Percentiles rank a stretch among this genome's conserved stretches.
Evolutionary conservation across 257 asterid genomes (phyloP).

Genomic region (Penstemon barbatus): DNA sequence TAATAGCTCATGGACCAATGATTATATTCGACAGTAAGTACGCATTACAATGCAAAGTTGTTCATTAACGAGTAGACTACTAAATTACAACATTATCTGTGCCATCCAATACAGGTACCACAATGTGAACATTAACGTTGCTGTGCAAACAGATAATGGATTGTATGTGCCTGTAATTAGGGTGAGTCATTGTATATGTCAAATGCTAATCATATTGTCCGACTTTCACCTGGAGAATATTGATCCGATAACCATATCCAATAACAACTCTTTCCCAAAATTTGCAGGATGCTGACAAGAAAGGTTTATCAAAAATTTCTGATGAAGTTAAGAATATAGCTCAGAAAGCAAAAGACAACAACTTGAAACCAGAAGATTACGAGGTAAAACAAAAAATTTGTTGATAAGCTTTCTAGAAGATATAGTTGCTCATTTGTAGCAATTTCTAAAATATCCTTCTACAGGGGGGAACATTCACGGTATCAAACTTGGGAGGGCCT

Average conservation of each 20-base stretch:
- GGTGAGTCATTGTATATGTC: constrained; percentile 41
- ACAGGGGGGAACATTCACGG: constrained; percentile 97
- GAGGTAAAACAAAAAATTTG: constrained; percentile 51
- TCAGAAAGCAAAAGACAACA: constrained; percentile 83
- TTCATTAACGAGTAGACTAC: constrained; percentile 2
- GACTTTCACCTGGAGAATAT: constrained; percentile 12
- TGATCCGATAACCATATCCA: background rate
- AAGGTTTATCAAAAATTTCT: constrained; percentile 73
- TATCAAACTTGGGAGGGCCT: constrained; percentile 93
- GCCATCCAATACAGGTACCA: constrained; percentile 51
- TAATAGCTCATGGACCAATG: constrained; percentile 97
- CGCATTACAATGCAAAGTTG: constrained; percentile 18
- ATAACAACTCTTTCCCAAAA: constrained; percentile 14
- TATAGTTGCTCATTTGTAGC: background rate
- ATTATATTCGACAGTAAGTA: constrained; percentile 95
- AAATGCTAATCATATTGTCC: background rate
- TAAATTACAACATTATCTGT: constrained; percentile 26
- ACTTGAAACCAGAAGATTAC: constrained; percentile 88
- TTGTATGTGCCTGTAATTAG: constrained; percentile 80
- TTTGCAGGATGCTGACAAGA: constrained; percentile 95
- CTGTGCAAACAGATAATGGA: constrained; percentile 97
- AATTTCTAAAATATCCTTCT: constrained; percentile 2
- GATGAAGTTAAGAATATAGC: constrained; percentile 87
- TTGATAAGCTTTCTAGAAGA: background rate
- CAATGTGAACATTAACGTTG: constrained; percentile 87